phyloP scores from a whole-genome alignment of 148 eudicot species.

The Oxyria digyna region DNA sequence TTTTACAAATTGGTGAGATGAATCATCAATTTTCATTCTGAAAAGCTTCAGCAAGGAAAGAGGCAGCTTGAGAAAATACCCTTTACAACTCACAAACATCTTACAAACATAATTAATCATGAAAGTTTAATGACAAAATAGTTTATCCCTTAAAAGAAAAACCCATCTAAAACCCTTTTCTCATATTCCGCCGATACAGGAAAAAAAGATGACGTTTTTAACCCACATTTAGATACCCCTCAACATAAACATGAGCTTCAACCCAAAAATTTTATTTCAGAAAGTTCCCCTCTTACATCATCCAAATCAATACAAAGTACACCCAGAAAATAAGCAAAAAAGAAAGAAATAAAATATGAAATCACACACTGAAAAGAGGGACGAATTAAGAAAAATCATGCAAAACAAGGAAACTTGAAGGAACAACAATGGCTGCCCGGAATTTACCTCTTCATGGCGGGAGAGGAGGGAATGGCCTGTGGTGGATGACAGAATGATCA shows the following conservation, averaged over 20 bases:
- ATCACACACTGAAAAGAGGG: neutral
- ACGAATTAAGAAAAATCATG: neutral
- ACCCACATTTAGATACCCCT: slow-evolving; percentile 2
- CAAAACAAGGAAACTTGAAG: neutral
- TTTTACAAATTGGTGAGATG: neutral
- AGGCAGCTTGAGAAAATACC: neutral
- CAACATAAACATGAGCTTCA: neutral
- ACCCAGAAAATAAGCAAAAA: neutral
- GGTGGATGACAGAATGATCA: slow-evolving; percentile 9
- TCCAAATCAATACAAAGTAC: neutral
- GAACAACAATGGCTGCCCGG: neutral
- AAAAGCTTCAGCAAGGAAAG: neutral
- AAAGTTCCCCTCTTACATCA: neutral
- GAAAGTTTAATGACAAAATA: neutral
- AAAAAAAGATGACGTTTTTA: neutral
- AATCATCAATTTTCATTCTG: neutral
- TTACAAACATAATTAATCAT: neutral
- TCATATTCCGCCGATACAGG: neutral
- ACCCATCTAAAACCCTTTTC: neutral
- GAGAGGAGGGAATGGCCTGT: neutral
- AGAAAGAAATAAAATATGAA: neutral
- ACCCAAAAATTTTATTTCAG: neutral
- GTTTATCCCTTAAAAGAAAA: neutral
- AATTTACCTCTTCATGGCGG: slow-evolving; percentile 7
- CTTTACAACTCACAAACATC: neutral